Percentiles rank a stretch among this genome's conserved stretches.
These are phyloP conservation scores for Arbutus unedo DNA, from an alignment of 148 eudicot species.

Conservation along the genomic window DNA sequence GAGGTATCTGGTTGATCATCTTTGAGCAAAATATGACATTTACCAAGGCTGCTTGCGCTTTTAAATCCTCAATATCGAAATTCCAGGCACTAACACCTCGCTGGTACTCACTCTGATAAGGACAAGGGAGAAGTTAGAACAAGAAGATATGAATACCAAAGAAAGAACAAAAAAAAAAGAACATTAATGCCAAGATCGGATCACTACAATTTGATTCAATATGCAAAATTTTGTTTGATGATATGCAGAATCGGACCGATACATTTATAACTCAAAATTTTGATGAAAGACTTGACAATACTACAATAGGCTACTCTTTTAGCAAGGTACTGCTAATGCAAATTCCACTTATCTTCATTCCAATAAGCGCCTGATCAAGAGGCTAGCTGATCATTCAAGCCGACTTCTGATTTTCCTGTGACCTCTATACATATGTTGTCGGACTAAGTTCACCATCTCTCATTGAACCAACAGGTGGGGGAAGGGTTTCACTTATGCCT, in stretches of 20 bases:
- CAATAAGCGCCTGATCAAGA: background rate
- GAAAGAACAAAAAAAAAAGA: background rate
- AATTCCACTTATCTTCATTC: conserved; percentile 2
- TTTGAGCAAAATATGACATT: conserved; percentile 14
- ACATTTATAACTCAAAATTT: background rate
- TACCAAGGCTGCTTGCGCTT: conserved; percentile 89
- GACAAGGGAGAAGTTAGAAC: conserved; percentile 11
- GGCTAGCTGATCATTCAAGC: background rate
- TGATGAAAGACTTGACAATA: background rate
- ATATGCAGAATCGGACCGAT: background rate
- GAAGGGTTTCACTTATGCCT: background rate
- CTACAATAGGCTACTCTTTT: background rate
- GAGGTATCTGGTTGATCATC: background rate
- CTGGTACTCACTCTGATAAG: conserved; percentile 84
- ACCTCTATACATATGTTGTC: background rate
- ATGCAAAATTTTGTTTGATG: background rate
- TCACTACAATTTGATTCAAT: background rate
- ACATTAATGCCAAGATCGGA: background rate
- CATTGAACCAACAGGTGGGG: background rate
- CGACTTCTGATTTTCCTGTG: background rate
- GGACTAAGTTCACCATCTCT: background rate
- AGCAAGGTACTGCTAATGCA: background rate
- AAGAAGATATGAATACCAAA: background rate
- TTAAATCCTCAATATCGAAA: conserved; percentile 89
- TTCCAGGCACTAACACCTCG: conserved; percentile 99